Evolutionary conservation across 2,329 filamentous ascomycete species (phyloP).

Genomic region (Aspergillus persii): DNA sequence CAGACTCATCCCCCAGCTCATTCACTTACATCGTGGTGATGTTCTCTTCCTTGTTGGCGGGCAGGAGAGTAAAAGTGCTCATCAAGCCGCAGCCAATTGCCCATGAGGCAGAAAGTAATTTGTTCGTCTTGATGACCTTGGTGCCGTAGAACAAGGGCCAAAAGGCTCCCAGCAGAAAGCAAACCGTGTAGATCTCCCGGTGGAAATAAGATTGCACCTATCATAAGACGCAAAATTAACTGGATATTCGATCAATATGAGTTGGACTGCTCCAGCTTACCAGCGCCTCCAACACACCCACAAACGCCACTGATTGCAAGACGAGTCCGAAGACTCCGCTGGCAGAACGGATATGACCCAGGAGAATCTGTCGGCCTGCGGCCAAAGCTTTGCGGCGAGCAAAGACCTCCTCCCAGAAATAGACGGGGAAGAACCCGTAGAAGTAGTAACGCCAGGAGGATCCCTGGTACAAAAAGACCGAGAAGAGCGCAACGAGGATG

Average conservation of each 20-base stretch:
- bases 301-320: slow-evolving; percentile 64
- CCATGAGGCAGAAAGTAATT: slow-evolving; percentile 68
- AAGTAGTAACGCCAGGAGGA: slow-evolving; percentile 84
- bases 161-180: slow-evolving; percentile 71
- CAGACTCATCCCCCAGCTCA: background rate
- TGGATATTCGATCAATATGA: background rate
- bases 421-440: slow-evolving; percentile 86
- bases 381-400: slow-evolving; percentile 68
- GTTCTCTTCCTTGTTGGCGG: slow-evolving; percentile 81
- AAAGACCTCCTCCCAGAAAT: slow-evolving; percentile 96
- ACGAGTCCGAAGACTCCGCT: slow-evolving; percentile 58
- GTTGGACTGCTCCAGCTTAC: slow-evolving; percentile 44
- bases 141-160: slow-evolving; percentile 77
- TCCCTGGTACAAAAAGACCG: slow-evolving; percentile 73
- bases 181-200: slow-evolving; percentile 77
- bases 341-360: slow-evolving; percentile 65
- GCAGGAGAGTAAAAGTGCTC: slow-evolving; percentile 86
- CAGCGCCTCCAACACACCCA: slow-evolving; percentile 75
- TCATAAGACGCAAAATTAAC: slow-evolving; percentile 5
- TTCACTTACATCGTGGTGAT: slow-evolving; percentile 66
- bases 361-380: slow-evolving; percentile 65
- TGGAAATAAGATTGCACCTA: slow-evolving; percentile 90
- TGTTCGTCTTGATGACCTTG: slow-evolving; percentile 67
- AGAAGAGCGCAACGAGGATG: slow-evolving; percentile 70
- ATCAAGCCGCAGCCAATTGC: slow-evolving; percentile 72